Percentiles rank a stretch among this genome's conserved stretches.
These are phyloP conservation scores for Aspergillus hiratsukae DNA, from an alignment of 2,329 filamentous ascomycete species.

Conservation along the genomic window DNA sequence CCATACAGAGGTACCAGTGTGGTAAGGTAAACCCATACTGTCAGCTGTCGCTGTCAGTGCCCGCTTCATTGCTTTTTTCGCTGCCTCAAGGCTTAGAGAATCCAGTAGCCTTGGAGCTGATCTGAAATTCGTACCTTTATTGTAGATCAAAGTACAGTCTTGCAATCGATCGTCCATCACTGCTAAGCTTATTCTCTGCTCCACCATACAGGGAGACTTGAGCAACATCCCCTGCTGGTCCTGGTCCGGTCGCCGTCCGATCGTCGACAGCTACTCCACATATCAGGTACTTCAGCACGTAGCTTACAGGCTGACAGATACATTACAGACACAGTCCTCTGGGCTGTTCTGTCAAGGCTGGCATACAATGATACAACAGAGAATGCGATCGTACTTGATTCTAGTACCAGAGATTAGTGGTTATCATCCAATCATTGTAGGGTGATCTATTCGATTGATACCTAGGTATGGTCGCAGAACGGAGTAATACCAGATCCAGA, in stretches of 20 bases:
- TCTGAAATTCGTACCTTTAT: background rate
- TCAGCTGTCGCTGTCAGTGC: background rate
- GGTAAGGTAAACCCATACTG: background rate
- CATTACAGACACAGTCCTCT: too few species aligned
- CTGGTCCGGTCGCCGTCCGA: slow-evolving; percentile 3
- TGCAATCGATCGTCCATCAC: slow-evolving; percentile 10
- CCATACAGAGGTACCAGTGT: background rate
- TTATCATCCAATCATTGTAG: background rate
- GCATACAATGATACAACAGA: too few species aligned
- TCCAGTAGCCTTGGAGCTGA: too few species aligned
- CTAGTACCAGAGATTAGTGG: background rate
- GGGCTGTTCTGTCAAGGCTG: too few species aligned
- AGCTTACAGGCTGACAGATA: too few species aligned
- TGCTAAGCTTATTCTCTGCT: slow-evolving; percentile 20
- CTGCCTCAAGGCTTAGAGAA: too few species aligned
- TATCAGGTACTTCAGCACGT: too few species aligned
- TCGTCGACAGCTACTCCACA: slow-evolving; percentile 10
- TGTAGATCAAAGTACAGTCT: slow-evolving; percentile 5
- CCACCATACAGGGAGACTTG: slow-evolving; percentile 16
- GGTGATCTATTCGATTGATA: background rate
- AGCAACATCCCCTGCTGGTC: slow-evolving; percentile 10
- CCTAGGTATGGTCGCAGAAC: too few species aligned
- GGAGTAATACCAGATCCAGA: too few species aligned
- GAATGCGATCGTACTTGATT: too few species aligned
- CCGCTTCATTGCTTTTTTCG: background rate